Evolutionary conservation across 345 rosid species (phyloP), one percentile per base, ranked within the genome.

Genomic region (Cardamine chenopodiifolia): DNA sequence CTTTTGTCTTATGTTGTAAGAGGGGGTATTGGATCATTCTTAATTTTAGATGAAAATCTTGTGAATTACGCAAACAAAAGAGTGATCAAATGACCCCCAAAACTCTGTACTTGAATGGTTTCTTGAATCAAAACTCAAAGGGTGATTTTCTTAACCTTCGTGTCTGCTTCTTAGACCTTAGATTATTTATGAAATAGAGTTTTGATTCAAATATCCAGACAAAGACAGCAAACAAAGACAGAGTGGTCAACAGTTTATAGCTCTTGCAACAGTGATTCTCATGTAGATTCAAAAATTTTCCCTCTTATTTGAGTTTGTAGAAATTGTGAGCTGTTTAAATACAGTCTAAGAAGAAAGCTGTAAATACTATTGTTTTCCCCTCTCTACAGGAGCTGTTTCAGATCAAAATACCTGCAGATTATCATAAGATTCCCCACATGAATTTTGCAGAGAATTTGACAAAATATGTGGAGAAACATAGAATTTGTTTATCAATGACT

Each of bases 381-480:
- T 9, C 56, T 26, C 37, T 32, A 68, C 62, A 59, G 52, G 45
- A 67, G 29, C 49, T 53, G 64, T 53, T 68, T 44, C 64, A 62
- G 70, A 53, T 68, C 8, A 50, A 25, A 53, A 68, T 42, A 62
- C 70, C 70, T 68, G 70, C 74, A 68, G 70, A 68, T 75, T 68
- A 39, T 53, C 69, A 67, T 37, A 59, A 67, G 68, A 67, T 67
- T 48, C 72, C 78, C 37, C 62, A 2, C 68, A 75, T 37, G 53
- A 74, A 10, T 28, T 35, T 74, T 49, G 73, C 78, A 66, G 62
- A 68, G 74, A 75, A 68, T 60, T 69, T 61, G 56, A 52, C 63
- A 61, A 68, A 68, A 15, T 17, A 42, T 37, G 8, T 37, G 40
- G 35, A 32, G 35, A 32, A 32, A 32, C 10, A 32, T 32, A 32